Conservation (phyloP, 2,329 filamentous ascomycete species). For the Pestalotiopsis sp. region DNA sequence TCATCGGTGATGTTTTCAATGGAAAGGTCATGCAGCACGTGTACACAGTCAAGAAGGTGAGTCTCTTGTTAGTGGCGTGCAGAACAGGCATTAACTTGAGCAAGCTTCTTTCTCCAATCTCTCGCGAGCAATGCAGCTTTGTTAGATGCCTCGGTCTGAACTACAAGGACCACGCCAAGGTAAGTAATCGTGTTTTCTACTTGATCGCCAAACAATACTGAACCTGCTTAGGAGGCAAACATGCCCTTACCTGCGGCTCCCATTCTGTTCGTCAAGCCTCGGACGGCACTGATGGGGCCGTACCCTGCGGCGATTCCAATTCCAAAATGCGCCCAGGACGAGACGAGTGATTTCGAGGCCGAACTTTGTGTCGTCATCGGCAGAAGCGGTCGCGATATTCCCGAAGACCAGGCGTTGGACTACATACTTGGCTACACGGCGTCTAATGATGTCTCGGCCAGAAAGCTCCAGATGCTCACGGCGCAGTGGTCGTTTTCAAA, state of each 20-base stretch:
- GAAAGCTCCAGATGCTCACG: conserved; percentile 38
- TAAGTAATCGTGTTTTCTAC: background rate
- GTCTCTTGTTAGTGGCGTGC: background rate
- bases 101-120: conserved; percentile 35
- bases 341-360: conserved; percentile 42
- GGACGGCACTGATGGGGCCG: conserved; percentile 35
- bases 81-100: background rate
- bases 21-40: background rate
- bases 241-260: conserved; percentile 37
- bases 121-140: conserved; percentile 34
- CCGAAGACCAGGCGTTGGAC: conserved; percentile 36
- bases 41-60: background rate
- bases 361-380: conserved; percentile 40
- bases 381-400: conserved; percentile 39
- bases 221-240: conserved; percentile 32
- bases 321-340: conserved; percentile 35
- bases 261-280: conserved; percentile 41
- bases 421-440: conserved; percentile 43
- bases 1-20: background rate
- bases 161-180: conserved; percentile 40
- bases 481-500: conserved; percentile 43
- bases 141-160: conserved; percentile 50
- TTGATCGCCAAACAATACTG: background rate
- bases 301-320: conserved; percentile 31
- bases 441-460: conserved; percentile 40